Conservation (phyloP, 2,329 filamentous ascomycete genomes). For the Epichloe coenophiala region DNA sequence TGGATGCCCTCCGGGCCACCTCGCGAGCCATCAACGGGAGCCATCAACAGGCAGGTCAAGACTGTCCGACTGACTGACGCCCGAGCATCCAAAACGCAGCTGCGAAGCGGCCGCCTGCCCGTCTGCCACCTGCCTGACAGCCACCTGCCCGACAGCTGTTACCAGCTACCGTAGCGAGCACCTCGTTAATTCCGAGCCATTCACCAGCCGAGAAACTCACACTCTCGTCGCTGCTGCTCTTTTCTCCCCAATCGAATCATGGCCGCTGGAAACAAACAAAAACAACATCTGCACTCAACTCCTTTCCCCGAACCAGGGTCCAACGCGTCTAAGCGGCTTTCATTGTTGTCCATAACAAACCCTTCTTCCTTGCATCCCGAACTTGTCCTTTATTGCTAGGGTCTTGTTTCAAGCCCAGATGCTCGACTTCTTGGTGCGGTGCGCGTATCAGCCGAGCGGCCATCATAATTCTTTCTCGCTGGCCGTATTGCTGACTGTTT, state of each 20-base stretch:
- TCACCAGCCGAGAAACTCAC: neutral
- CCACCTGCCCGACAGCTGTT: conserved; percentile 1
- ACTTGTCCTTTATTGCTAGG: neutral
- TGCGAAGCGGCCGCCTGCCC: neutral
- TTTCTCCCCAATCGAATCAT: neutral
- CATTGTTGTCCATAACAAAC: neutral
- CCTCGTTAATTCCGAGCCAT: neutral
- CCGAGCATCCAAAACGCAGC: neutral
- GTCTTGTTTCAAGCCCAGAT: neutral
- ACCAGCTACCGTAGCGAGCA: neutral
- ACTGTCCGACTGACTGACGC: neutral
- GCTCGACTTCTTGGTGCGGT: neutral
- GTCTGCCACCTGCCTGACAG: conserved; percentile 1
- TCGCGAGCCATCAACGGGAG: too few species aligned
- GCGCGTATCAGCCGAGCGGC: neutral
- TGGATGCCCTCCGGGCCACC: neutral
- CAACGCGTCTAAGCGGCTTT: neutral
- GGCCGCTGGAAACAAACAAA: neutral
- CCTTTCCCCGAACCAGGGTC: neutral
- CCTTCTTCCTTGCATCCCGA: neutral
- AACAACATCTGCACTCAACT: neutral
- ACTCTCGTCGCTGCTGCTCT: neutral
- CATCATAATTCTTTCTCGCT: neutral
- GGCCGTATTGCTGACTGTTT: too few species aligned
- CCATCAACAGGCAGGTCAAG: too few species aligned